Percentiles rank a stretch among this genome's conserved stretches.
These are phyloP conservation scores for Irpex sp. DNA, from an alignment of 1,284 basidiomycete genomes.

Conservation along the genomic window DNA sequence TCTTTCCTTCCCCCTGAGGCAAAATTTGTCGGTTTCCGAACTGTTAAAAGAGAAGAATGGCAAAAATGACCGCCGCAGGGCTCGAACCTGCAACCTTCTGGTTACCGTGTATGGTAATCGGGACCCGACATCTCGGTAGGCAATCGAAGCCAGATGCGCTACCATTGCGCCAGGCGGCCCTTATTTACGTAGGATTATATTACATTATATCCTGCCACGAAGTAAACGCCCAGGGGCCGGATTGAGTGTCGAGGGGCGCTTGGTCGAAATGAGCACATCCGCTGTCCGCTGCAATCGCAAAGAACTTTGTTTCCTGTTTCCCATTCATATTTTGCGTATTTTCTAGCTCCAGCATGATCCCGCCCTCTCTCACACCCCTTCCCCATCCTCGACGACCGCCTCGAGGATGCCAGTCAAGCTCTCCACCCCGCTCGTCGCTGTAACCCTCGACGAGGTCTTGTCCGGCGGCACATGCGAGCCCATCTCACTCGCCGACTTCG, in stretches of 20 bases:
- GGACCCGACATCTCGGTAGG: conserved; percentile 34
- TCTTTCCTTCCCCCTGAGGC: too few species aligned
- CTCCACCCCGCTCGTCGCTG: conserved; percentile 10
- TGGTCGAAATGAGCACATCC: neutral
- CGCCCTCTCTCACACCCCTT: neutral
- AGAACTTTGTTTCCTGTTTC: neutral
- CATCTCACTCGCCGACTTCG: conserved; percentile 35
- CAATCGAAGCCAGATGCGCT: conserved; percentile 87
- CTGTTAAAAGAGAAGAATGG: too few species aligned
- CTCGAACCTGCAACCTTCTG: conserved; percentile 89
- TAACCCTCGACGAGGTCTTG: conserved; percentile 31
- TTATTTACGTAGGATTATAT: conserved; percentile 1
- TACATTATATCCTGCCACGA: neutral
- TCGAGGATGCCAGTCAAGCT: neutral
- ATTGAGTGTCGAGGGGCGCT: neutral
- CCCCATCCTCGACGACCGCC: neutral
- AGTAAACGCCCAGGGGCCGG: neutral
- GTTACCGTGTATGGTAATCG: conserved; percentile 17
- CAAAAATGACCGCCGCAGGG: conserved; percentile 69
- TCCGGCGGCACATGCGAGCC: conserved; percentile 39
- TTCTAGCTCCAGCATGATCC: neutral
- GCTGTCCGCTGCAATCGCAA: neutral
- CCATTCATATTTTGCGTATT: neutral
- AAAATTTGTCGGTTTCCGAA: too few species aligned
- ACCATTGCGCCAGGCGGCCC: conserved; percentile 78